Base-by-base conservation (phyloP, 2,329 filamentous ascomycete species). In the Arthrobotrys iridis region DNA sequence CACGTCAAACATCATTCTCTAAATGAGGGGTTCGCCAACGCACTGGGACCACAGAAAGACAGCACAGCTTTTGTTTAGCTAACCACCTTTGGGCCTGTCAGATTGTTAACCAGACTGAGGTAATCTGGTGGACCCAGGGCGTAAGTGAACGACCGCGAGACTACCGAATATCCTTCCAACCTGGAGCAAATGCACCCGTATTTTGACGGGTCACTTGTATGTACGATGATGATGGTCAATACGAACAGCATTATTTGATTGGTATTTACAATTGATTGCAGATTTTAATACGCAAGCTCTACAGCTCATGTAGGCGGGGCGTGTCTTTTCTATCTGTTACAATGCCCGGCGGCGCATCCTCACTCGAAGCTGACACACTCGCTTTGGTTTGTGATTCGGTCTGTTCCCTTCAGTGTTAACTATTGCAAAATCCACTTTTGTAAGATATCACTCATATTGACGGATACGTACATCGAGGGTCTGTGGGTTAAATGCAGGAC, bases 401-500 rank as follows among this genome's bases (percentile, higher is more conserved):
- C 64, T 68, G 24, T 59, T 10, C n/a, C n/a, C 8, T 33, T 24
- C 11, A 24, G 28, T 37, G 8, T 35, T 15, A 55, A 30, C 15
- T 35, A 22, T 6, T 4, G 5, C 13, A 20, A 33, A 8, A 11
- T 11, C 8, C 28, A 28, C 3, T 6, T 48, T 13, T 3, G 10
- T n/a, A 37, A 22, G 30, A 7, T 37, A 18, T 2, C 13, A 15
- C 15, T 20, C 15, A 3, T 22, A 10, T 1, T 4, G 20, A 7
- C 10, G 13, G 43, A 22, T 22, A 18, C 41, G 40, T 75, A 75
- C 71, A 8, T 75, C 71, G n/a, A 75, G 48, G n/a, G 40, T 66
- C 7, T 63, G 63, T 18, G 71, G 71, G 45, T 37, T 64, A 63
- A 87, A 89, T 5, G 85, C 83, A 37, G 83, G 82, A 2, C 84